Conservation (phyloP, 768 basidiomycete genomes). For the Auriculariales sp. region DNA sequence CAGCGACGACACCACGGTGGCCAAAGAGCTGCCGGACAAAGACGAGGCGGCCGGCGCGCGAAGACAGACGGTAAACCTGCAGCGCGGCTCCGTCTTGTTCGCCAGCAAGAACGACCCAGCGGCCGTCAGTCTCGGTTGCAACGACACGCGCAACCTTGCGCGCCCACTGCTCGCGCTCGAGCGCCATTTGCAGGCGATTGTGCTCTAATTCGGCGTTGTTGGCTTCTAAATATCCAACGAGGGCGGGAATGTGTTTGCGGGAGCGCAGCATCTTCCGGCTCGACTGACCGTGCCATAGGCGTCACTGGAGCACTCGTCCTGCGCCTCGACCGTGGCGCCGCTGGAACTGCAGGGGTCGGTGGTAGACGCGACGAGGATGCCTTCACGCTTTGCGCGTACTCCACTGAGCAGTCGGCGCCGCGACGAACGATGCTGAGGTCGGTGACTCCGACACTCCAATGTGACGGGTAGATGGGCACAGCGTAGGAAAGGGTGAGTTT, state of each 20-base stretch:
- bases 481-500: conserved; percentile 65
- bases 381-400: conserved; percentile 44
- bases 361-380: conserved; percentile 23
- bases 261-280: conserved; percentile 31
- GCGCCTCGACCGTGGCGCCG: conserved; percentile 39
- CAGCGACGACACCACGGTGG: conserved; percentile 47
- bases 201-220: not conserved
- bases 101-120: conserved; percentile 69
- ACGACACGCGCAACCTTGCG: conserved; percentile 57
- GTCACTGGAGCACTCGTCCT: conserved; percentile 57
- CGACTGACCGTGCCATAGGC: conserved; percentile 53
- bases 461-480: conserved; percentile 63
- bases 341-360: conserved; percentile 14
- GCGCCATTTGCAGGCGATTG: conserved; percentile 1
- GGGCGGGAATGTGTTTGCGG: not conserved
- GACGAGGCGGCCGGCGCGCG: conserved; percentile 33
- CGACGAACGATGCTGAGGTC: conserved; percentile 48
- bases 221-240: not conserved
- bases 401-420: not conserved
- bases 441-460: conserved; percentile 67
- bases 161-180: conserved; percentile 53
- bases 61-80: conserved; percentile 63
- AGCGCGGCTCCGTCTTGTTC: conserved; percentile 25
- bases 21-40: conserved; percentile 64
- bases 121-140: conserved; percentile 72